Evolutionary conservation across 352 stramenopile genomes (phyloP).

Genomic region (Globisporangium spiculum): DNA sequence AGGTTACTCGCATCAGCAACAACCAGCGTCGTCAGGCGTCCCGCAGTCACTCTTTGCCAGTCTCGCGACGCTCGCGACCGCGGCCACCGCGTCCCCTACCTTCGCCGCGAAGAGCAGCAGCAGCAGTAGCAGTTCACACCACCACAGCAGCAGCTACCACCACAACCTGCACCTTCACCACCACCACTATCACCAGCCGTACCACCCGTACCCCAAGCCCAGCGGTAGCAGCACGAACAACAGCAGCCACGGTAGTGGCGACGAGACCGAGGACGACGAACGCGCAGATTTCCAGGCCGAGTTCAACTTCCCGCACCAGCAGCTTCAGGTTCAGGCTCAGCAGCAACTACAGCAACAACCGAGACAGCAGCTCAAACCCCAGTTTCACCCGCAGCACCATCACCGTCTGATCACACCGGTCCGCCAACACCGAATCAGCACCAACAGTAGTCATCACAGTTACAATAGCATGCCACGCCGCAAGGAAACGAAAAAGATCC

Average conservation of each 20-base stretch:
- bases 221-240: background rate
- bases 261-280: constrained; percentile 11
- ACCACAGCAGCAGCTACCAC: background rate
- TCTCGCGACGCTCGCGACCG: constrained; percentile 18
- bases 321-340: background rate
- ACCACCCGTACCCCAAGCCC: constrained; percentile 19
- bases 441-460: background rate
- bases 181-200: constrained; percentile 15
- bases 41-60: constrained; percentile 14
- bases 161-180: constrained; percentile 9
- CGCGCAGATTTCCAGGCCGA: constrained; percentile 1
- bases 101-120: background rate
- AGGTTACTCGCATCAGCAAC: background rate
- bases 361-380: background rate
- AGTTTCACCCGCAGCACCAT: constrained; percentile 22
- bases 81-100: background rate
- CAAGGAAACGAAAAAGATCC: constrained; percentile 52
- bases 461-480: constrained; percentile 37
- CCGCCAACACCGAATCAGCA: background rate
- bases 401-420: constrained; percentile 15
- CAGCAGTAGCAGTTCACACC: background rate
- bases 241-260: constrained; percentile 7
- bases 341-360: background rate
- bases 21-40: background rate
- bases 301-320: constrained; percentile 7